Base-by-base conservation (phyloP, 306 rosid species). In the Quercus gilva region DNA sequence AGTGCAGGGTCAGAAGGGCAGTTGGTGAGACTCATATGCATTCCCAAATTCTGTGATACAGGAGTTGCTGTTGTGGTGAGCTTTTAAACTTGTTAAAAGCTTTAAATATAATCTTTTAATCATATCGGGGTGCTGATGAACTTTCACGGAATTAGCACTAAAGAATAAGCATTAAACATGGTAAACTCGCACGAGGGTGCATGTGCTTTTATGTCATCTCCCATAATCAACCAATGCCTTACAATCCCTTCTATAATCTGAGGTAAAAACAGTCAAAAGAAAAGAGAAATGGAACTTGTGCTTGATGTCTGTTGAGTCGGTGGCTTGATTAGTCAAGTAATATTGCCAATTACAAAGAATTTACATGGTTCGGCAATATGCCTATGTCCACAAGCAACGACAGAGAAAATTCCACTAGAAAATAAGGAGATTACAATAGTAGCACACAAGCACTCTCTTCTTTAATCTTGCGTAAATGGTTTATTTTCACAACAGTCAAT, bases 61-160 rank as follows among this genome's bases (percentile, higher is more conserved):
- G 98, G 99, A 84, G 83, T 88, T 82, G 99, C 97, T 14, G 96
- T 90, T 20, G 80, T 91, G 97, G 98, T 92, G 87, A 90, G 91
- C 80, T 80, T 56, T 60, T 59, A 53, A 18, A 9, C 58, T 76
- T 20, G 12, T 64, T 6, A 5, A 55, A 52, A 49, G 61, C 29
- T 25, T 25, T 13, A 25, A 29, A 64, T 23, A 29, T 11, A 64
- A 25, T 1, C 53, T 49, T 49, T 49, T 49, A 49, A 19, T 19
- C 15, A 35, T 33, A 65, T 29, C 0, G 4, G 71, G 49, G 21
- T 29, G 71, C 71, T 29, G 21, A 64, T 15, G 15, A 64, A 64
- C 9, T 64, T 64, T 17, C 71, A 15, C 18, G 12, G 71, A 31
- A 31, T 31, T 29, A 29, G 49, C 71, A 29, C 71, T 37, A 35